These are phyloP conservation scores for Xerocomellus dryophilus DNA, from an alignment of 768 basidiomycete species.

Conservation along the genomic window DNA sequence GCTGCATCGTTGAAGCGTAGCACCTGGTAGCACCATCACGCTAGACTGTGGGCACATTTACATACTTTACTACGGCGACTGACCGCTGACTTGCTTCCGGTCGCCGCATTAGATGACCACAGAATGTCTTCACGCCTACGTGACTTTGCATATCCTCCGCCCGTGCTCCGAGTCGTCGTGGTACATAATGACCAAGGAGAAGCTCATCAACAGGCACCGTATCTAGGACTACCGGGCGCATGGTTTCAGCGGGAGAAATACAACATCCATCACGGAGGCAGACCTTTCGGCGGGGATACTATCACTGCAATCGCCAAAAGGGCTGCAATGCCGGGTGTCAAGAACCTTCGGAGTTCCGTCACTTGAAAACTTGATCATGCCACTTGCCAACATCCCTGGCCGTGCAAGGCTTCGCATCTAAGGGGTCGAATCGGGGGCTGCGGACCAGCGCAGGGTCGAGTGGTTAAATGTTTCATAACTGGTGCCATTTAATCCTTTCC, in stretches of 20 bases:
- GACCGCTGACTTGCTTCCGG: background rate
- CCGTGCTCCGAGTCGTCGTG: background rate
- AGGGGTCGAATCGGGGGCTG: no score
- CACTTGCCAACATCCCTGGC: background rate
- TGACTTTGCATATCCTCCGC: background rate
- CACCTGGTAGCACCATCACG: no score
- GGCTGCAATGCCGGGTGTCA: background rate
- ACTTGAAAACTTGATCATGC: no score
- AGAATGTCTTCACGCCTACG: background rate
- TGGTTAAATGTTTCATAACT: background rate
- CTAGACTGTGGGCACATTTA: background rate
- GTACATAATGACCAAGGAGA: background rate
- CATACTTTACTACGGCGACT: background rate
- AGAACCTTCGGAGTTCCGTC: no score
- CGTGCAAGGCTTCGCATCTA: background rate
- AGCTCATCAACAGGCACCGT: background rate
- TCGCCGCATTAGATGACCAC: background rate
- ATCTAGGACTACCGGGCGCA: no score
- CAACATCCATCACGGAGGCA: background rate
- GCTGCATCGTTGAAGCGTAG: background rate
- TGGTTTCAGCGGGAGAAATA: background rate
- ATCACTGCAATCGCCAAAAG: background rate
- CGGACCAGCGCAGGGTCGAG: no score
- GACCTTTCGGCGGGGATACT: conserved; percentile 4
- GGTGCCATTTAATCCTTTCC: no score